Evolutionary conservation across 257 asterid species (phyloP), one percentile per base, ranked within the genome.

Genomic region (Solanum corneliomulleri): DNA sequence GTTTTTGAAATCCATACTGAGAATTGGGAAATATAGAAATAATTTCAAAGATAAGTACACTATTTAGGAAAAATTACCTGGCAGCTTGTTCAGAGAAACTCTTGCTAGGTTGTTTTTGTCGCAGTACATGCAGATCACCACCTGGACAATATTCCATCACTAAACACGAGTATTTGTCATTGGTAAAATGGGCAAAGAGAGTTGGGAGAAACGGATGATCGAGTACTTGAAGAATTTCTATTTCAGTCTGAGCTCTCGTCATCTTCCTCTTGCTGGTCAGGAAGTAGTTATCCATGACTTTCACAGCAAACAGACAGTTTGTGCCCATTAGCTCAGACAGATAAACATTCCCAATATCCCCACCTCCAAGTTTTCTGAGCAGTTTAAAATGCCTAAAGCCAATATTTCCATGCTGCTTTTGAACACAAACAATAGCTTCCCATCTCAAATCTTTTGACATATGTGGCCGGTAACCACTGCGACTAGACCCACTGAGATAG

Each of bases 141-240:
- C 98, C 99, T 89, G 99, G 98, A 89, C 99, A 97, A 86, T 92
- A 95, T 90, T 95, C 99, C 71, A 97, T 95, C 86, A 97, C 69
- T 6, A 95, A 90, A 58, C 99, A 95, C 25, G 96, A 93, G 96
- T 97, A 95, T 74, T 94, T 94, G 7, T 96, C 94, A 10, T 97
- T 89, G 20, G 93, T 98, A 14, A 97, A 87, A 89, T 93, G 88
- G 74, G 97, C 95, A 89, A 94, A 94, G 12, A 97, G 98, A 77
- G 94, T 94, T 4, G 99, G 99, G 20, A 97, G 87, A 52, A 97
- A 97, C 1, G 99, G 99, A 81, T 97, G 99, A 88, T 94, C 97
- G 87, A 97, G n/a, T 92, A 92, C 93, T 88, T 96, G 94, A 0
- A 95, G 93, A 62, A 97, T 95, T 89, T 94, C 98, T 93, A 70